Evolutionary conservation across 345 rosid genomes (phyloP).

Genomic region (Kernera saxatilis): DNA sequence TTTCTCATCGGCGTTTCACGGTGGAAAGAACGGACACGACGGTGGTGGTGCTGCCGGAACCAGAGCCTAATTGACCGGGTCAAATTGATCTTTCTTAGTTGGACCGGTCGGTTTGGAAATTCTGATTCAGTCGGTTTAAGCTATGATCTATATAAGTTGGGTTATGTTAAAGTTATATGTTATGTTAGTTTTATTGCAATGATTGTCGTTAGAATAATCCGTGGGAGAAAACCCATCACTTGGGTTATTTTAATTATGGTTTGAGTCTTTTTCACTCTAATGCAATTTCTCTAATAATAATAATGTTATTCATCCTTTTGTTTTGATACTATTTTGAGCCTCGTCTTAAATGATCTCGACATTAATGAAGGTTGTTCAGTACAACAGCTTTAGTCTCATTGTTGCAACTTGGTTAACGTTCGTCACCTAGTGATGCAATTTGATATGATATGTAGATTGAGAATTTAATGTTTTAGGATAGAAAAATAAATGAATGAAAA

Average conservation of each 20-base stretch:
- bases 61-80: constrained; percentile 21
- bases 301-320: not conserved
- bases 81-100: constrained; percentile 7
- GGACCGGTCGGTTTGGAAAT: constrained; percentile 24
- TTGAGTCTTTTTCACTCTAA: constrained; percentile 23
- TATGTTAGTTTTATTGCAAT: constrained; percentile 21
- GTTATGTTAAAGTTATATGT: not conserved
- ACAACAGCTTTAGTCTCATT: not conserved
- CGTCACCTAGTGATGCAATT: constrained; percentile 1
- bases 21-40: constrained; percentile 23
- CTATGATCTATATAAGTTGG: not conserved
- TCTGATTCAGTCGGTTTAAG: constrained; percentile 11
- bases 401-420: constrained; percentile 16
- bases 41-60: constrained; percentile 28
- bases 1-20: constrained; percentile 45
- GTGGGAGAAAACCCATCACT: constrained; percentile 29
- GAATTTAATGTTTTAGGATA: not conserved
- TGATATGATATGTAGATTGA: not conserved
- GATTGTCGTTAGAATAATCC: constrained; percentile 31
- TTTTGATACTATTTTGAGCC: not conserved
- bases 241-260: constrained; percentile 34
- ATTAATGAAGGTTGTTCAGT: constrained; percentile 16
- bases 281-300: constrained; percentile 25
- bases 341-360: not conserved
- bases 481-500: too few relatives aligned